phyloP scores from a whole-genome alignment of 1,284 basidiomycete species.

The Melampsora americana region DNA sequence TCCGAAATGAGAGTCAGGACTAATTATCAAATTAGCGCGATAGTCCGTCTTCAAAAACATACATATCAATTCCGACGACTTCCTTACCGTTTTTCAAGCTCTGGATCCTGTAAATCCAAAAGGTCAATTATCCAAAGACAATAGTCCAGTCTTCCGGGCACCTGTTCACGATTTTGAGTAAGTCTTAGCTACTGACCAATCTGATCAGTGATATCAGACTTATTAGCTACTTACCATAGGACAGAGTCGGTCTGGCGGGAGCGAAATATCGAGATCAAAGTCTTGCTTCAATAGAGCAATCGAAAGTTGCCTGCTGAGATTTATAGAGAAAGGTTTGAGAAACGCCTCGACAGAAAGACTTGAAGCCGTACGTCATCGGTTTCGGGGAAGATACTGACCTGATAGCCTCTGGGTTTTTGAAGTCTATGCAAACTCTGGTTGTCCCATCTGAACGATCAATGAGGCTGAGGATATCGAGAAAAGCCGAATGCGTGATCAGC shows the following conservation, averaged over 20 bases:
- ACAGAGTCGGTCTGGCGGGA: conserved; percentile 73
- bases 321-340: not conserved
- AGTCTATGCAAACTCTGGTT: conserved; percentile 64
- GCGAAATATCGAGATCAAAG: conserved; percentile 64
- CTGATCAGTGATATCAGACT: not conserved
- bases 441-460: conserved; percentile 30
- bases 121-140: conserved; percentile 36
- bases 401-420: conserved; percentile 66
- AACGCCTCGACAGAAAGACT: not conserved
- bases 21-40: no score
- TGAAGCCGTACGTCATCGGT: not conserved
- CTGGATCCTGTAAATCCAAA: not conserved
- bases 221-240: conserved; percentile 67
- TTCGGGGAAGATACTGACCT: conserved; percentile 58
- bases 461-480: conserved; percentile 47
- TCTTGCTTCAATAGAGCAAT: conserved; percentile 71
- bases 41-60: not conserved
- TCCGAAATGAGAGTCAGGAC: no score
- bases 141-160: conserved; percentile 40
- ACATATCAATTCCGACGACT: not conserved
- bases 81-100: not conserved
- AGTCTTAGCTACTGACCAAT: not conserved
- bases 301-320: conserved; percentile 59
- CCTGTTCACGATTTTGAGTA: conserved; percentile 7
- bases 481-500: not conserved